A percentile compares a stretch with the other conserved stretches of the same genome.
phyloP scores from a whole-genome alignment of 2,329 filamentous ascomycete genomes.

The Penicillium sp. region DNA sequence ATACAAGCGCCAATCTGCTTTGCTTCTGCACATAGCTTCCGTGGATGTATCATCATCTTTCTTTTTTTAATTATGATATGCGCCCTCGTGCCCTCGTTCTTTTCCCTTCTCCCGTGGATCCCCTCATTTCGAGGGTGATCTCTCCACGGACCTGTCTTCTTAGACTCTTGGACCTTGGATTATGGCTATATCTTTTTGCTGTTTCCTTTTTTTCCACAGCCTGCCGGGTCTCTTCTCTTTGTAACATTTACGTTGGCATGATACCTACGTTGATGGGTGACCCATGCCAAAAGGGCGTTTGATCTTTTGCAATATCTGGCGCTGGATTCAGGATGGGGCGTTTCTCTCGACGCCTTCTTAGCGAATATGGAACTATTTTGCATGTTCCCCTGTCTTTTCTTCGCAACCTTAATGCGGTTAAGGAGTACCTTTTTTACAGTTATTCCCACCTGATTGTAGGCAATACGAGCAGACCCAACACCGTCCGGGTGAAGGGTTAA shows the following conservation, averaged over 20 bases:
- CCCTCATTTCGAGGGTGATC: not conserved
- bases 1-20: conserved; percentile 16
- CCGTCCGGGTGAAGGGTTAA: too few species aligned
- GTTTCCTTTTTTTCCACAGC: not conserved
- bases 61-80: conserved; percentile 17
- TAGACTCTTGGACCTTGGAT: conserved; percentile 16
- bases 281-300: conserved; percentile 17
- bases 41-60: conserved; percentile 32
- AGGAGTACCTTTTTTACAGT: not conserved
- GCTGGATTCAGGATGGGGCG: conserved; percentile 6
- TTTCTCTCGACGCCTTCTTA: not conserved
- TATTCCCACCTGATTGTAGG: too few species aligned
- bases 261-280: conserved; percentile 6
- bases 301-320: conserved; percentile 13
- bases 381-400: not conserved
- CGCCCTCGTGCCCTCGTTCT: conserved; percentile 9
- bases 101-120: conserved; percentile 12
- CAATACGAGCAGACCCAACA: too few species aligned
- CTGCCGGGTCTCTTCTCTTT: conserved; percentile 5
- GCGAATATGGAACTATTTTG: conserved; percentile 1
- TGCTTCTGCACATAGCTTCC: conserved; percentile 31
- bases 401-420: not conserved
- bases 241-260: conserved; percentile 18
- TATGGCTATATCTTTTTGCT: conserved; percentile 1
- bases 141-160: conserved; percentile 17